phyloP scores from a whole-genome alignment of 73 alveolate genomes.

The Tetrahymena thermophila region DNA sequence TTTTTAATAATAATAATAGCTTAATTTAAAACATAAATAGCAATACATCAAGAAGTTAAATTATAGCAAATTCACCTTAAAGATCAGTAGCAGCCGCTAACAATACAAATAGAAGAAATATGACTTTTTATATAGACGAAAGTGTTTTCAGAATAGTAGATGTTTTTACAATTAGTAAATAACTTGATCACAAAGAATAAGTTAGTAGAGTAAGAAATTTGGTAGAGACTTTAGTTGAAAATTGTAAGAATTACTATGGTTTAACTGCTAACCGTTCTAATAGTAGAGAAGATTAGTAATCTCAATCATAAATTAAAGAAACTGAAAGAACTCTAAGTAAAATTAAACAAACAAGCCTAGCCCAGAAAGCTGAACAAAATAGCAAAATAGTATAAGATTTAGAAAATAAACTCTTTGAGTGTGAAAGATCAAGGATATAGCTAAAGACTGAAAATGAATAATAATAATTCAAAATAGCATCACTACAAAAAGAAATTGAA shows the following conservation, averaged over 20 bases:
- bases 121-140: not conserved
- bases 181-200: not conserved
- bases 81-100: not conserved
- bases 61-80: not conserved
- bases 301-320: not conserved
- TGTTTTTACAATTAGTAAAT: not conserved
- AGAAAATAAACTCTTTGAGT: not conserved
- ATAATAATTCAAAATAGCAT: not conserved
- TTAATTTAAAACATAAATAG: not conserved
- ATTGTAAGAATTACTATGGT: not conserved
- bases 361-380: not conserved
- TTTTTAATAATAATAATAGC: not conserved
- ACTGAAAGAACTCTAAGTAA: not conserved
- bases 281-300: not conserved
- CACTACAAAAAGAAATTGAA: not conserved
- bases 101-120: not conserved
- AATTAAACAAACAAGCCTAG: not conserved
- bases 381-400: not conserved
- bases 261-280: not conserved
- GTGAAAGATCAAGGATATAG: not conserved
- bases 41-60: not conserved
- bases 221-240: not conserved
- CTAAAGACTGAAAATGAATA: not conserved
- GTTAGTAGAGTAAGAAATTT: not conserved
- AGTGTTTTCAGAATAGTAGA: not conserved